Conservation (phyloP, 169 alveolate genomes). For the Plasmodium relictum region DNA sequence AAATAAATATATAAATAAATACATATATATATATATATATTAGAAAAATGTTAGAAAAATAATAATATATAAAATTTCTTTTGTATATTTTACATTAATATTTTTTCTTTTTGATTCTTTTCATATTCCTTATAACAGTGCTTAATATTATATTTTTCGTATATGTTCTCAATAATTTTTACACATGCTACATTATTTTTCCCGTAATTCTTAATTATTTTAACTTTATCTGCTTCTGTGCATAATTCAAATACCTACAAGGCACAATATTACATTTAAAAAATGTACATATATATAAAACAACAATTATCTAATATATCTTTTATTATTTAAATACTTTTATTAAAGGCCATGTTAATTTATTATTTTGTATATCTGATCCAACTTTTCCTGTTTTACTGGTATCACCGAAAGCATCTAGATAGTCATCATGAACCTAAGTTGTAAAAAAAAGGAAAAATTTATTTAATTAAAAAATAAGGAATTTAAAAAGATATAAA, state of each 20-base stretch:
- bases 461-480: not conserved
- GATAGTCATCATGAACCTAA: constrained; percentile 85
- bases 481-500: not conserved
- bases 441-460: not conserved
- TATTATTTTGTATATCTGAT: constrained; percentile 85
- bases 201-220: constrained; percentile 82
- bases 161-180: constrained; percentile 78
- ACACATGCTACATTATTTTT: constrained; percentile 78
- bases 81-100: constrained; percentile 46
- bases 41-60: too few species aligned
- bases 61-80: not conserved
- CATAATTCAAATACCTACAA: constrained; percentile 80
- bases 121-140: constrained; percentile 75
- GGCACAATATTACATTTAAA: not conserved
- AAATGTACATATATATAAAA: not conserved
- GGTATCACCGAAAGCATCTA: constrained; percentile 83
- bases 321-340: constrained; percentile 58
- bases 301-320: not conserved
- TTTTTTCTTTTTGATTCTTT: constrained; percentile 78
- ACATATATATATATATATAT: not conserved
- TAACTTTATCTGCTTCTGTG: constrained; percentile 69
- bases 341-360: constrained; percentile 85
- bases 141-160: constrained; percentile 79
- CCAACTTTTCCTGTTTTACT: constrained; percentile 83
- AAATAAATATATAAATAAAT: constrained; percentile 1